Conservation (phyloP, 208 protist species). For the Naegleria lovaniensis region DNA sequence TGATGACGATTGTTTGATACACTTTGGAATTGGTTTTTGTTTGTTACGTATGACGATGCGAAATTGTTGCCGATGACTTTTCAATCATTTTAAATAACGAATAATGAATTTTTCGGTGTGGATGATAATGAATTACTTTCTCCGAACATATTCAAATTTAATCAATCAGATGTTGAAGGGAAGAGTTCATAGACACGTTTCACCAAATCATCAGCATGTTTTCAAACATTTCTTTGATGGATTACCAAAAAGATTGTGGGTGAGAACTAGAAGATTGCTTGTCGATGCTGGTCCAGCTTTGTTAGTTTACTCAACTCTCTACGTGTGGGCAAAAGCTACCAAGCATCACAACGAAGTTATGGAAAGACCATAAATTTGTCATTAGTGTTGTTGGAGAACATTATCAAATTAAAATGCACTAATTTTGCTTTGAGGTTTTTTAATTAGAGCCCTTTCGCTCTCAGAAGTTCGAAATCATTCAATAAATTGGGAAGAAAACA, state of each 20-base stretch:
- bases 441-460: no score
- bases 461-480: neutral
- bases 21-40: no score
- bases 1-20: no score
- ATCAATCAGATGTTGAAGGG: neutral
- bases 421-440: neutral
- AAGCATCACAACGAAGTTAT: neutral
- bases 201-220: neutral
- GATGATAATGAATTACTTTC: no score
- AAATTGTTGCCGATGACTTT: no score
- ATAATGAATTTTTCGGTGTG: no score
- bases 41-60: no score
- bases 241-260: neutral
- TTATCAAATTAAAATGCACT: neutral
- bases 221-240: neutral
- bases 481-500: neutral
- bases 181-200: constrained; percentile 16
- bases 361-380: neutral
- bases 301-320: neutral
- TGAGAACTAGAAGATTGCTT: neutral
- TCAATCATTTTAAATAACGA: no score
- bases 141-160: neutral
- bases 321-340: neutral
- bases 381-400: neutral
- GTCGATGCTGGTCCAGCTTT: constrained; percentile 12